These are phyloP conservation scores for Aegle marmelos DNA, from an alignment of 345 rosid species.

Conservation along the genomic window DNA sequence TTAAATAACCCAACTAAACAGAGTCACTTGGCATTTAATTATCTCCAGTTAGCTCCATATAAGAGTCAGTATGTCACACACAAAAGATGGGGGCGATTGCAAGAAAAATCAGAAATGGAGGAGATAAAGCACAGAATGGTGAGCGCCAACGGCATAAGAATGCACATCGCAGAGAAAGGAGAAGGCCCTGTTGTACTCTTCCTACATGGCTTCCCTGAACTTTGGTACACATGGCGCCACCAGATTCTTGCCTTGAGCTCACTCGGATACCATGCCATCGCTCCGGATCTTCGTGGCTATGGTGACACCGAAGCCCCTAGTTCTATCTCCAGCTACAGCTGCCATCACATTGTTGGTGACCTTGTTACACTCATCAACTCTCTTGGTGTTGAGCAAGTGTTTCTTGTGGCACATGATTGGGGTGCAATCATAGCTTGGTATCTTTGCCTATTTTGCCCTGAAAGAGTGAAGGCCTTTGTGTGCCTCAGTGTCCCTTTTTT, in stretches of 20 bases:
- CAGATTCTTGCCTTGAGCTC: slow-evolving; percentile 59
- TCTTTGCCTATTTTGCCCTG: slow-evolving; percentile 69
- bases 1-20: background rate
- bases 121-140: slow-evolving; percentile 49
- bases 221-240: slow-evolving; percentile 91
- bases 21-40: background rate
- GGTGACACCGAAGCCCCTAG: slow-evolving; percentile 63
- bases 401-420: slow-evolving; percentile 77
- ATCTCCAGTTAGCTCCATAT: background rate
- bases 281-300: slow-evolving; percentile 81
- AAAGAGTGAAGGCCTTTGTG: slow-evolving; percentile 56
- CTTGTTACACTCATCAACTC: slow-evolving; percentile 53
- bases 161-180: slow-evolving; percentile 80
- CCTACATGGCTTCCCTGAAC: slow-evolving; percentile 85
- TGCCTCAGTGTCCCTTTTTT: slow-evolving; percentile 62
- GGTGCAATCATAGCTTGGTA: slow-evolving; percentile 78
- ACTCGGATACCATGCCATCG: slow-evolving; percentile 58
- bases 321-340: slow-evolving; percentile 46
- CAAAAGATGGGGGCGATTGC: too few relatives aligned
- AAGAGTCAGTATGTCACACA: background rate
- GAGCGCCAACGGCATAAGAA: slow-evolving; percentile 60
- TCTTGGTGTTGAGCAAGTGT: slow-evolving; percentile 54
- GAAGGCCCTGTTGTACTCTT: slow-evolving; percentile 53
- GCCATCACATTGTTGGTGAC: slow-evolving; percentile 60
- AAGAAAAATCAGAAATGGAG: slow-evolving; percentile 33